Evolutionary conservation across 2,329 filamentous ascomycete genomes (phyloP).

Genomic region (Xylariaceae sp.): DNA sequence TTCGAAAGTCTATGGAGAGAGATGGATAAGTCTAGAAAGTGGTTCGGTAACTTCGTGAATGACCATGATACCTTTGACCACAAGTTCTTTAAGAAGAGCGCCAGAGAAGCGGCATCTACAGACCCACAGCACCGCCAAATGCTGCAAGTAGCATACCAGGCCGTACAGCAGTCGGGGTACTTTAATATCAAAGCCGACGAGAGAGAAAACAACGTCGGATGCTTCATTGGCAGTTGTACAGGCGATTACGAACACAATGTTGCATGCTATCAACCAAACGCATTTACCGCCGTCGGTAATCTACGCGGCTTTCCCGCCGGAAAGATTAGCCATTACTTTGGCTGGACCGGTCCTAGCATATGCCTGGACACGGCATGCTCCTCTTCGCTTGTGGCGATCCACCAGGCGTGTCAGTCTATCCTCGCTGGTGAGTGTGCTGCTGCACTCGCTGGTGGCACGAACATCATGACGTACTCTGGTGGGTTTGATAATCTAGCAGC

Average conservation of each 20-base stretch:
- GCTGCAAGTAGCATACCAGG: conserved; percentile 32
- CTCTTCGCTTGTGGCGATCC: conserved; percentile 41
- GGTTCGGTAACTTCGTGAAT: conserved; percentile 36
- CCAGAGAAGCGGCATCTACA: conserved; percentile 21
- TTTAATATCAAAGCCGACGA: conserved; percentile 4
- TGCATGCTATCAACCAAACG: conserved; percentile 41
- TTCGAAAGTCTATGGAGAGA: too few species aligned
- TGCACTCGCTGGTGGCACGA: conserved; percentile 42
- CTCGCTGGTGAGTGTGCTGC: conserved; percentile 34
- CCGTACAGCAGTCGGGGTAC: conserved; percentile 36
- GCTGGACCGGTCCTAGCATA: conserved; percentile 39
- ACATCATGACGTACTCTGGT: conserved; percentile 34
- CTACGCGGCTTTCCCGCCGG: conserved; percentile 29
- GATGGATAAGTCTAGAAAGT: too few species aligned
- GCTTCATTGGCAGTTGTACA: conserved; percentile 44
- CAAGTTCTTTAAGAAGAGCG: conserved; percentile 32
- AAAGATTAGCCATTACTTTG: conserved; percentile 40
- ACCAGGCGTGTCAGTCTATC: conserved; percentile 41
- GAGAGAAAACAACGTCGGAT: conserved; percentile 40
- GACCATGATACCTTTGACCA: conserved; percentile 36
- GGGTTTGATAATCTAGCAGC: conserved; percentile 31
- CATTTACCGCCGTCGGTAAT: conserved; percentile 41
- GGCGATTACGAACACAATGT: conserved; percentile 51
- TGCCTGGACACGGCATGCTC: conserved; percentile 43
- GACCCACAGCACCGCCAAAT: conserved; percentile 27